Evolutionary conservation across 2,329 filamentous ascomycete species (phyloP), one percentile per base, ranked within the genome.

Genomic region (Paracoccidioides lutzii): DNA sequence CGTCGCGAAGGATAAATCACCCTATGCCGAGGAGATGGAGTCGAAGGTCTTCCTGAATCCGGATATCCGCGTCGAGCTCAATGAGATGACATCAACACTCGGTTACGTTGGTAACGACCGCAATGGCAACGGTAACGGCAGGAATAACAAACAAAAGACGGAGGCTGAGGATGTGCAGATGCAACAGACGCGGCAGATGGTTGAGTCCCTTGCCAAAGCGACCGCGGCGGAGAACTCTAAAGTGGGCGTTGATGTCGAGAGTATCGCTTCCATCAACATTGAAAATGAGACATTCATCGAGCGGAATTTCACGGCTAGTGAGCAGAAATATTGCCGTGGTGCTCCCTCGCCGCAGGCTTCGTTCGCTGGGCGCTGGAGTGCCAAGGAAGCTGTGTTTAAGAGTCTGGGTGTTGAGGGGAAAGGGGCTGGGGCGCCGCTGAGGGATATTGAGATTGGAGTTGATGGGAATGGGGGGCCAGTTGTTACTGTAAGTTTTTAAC

Each of bases 311-410:
- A 97, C 93, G 0, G 72, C 77, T 14, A 76, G 78, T 52, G 93
- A 98, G 75, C 87, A 90, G 64, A 79, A 81, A 35, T 97, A 98
- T 76, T 98, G 94, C 77, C 79, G 79, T 60, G 82, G 85, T 66
- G 85, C 88, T 14, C 76, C 89, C 5, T 85, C 81, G 67, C 87
- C 90, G 1, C 88, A 89, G 68, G 88, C 90, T 62, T 94, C 89
- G 53, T 98, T 96, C 73, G 89, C 91, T 4, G 93, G 93, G 52
- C 84, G 90, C 63, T 98, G 93, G 93, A 91, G 86, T 65, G 93
- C 93, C 40, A 98, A 98, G 77, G 93, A 98, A 53, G 93, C 93
- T 33, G 90, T 98, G 0, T 98, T 98, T 80, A 98, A 98, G 81
- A 90, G 88, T 41, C 78, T 98, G 12, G 90, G 90, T 62, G 90